Evolutionary conservation across 2,329 filamentous ascomycete species (phyloP), one percentile per base, ranked within the genome.

Genomic region (Hypoxylon sp.): DNA sequence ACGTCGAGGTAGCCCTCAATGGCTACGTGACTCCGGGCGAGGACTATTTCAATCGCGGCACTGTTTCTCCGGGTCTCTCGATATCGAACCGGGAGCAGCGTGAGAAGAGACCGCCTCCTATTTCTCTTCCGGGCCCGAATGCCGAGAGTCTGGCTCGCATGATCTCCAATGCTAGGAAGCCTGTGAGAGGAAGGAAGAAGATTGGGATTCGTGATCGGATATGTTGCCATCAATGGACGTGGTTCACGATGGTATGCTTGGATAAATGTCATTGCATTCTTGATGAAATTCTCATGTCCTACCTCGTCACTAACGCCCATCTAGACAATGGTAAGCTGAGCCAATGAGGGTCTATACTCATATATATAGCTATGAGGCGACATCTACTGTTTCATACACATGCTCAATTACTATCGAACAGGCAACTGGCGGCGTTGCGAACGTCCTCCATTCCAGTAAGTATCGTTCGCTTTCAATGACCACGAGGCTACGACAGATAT

Each of bases 221-320:
- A 65, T 82, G 81, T 44, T 87, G 84, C 66, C 83, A 84, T 68
- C 83, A 82, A 72, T 95, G 92, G 92, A 94, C 92, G 0, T 95
- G 90, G 85, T 95, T 94, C 74, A 93, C 92, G 22, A 86, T 86
- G 82, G 81, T 82, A 73, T 42, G 71, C 51, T 55, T 42, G 22
- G 10, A 44, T 51, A 17, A 14, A 58, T 57, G 50, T 22, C 19
- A 33, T 51, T 47, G 6, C 26, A 6, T 48, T 50, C 10, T 54
- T 29, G 17, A 24, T n/a, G 10, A 39, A 14, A 17, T 46, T 61
- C 33, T 73, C 56, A 77, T 10, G n/a, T 39, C 4, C 19, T 33
- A 19, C 35, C 46, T 13, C 19, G 14, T 22, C 51, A 48, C 73
- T 75, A 57, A 76, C 67, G 3, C 10, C 5, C 2, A 19, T 33